phyloP scores from a whole-genome alignment of 768 basidiomycete species.

The Boletus eberwhitei region DNA sequence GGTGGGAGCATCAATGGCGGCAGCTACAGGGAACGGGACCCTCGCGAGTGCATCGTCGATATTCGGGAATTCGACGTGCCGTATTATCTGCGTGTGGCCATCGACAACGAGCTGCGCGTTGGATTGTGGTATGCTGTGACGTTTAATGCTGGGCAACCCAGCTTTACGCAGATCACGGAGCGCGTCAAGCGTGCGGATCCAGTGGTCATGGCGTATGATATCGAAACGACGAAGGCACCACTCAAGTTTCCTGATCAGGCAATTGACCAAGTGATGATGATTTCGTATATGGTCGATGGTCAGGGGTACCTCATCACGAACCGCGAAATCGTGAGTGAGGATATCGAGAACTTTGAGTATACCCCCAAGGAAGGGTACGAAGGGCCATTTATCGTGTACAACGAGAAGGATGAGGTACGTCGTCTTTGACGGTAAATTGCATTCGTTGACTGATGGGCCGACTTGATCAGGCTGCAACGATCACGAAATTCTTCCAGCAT shows the following conservation, averaged over 20 bases:
- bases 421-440: not conserved
- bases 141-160: slow-evolving; percentile 76
- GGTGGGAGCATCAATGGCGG: slow-evolving; percentile 37
- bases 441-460: not conserved
- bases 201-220: slow-evolving; percentile 98
- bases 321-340: slow-evolving; percentile 93
- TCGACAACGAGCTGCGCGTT: slow-evolving; percentile 96
- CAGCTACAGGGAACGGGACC: slow-evolving; percentile 62
- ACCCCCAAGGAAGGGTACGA: slow-evolving; percentile 98
- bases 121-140: slow-evolving; percentile 96
- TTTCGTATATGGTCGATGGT: slow-evolving; percentile 99
- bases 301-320: slow-evolving; percentile 98
- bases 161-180: slow-evolving; percentile 66
- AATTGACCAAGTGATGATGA: slow-evolving; percentile 99
- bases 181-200: slow-evolving; percentile 98
- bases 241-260: slow-evolving; percentile 96
- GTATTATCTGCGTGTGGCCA: slow-evolving; percentile 97
- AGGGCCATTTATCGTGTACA: slow-evolving; percentile 93
- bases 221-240: slow-evolving; percentile 99
- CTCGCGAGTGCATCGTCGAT: slow-evolving; percentile 91
- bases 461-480: slow-evolving; percentile 62
- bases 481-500: slow-evolving; percentile 88
- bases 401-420: slow-evolving; percentile 85
- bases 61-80: slow-evolving; percentile 95
- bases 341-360: slow-evolving; percentile 98